phyloP scores from a whole-genome alignment of 1,284 basidiomycete genomes.

The Coniferiporia weirii region DNA sequence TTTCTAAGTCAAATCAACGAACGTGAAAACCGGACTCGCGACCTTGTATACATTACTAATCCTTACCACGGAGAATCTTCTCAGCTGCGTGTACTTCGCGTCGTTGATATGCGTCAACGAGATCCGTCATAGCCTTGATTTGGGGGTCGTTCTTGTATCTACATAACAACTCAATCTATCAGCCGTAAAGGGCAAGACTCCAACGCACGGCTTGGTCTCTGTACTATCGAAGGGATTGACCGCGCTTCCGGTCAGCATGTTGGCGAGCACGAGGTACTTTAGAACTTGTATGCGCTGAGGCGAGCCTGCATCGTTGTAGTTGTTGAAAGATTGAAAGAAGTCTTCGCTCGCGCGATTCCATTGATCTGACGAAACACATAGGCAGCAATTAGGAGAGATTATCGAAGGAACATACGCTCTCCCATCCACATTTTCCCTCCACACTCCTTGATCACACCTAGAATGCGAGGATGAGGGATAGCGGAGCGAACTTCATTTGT shows the following conservation, averaged over 20 bases:
- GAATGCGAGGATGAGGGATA: conserved; percentile 96
- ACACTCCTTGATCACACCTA: conserved; percentile 98
- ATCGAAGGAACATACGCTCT: conserved; percentile 64
- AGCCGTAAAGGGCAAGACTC: background rate
- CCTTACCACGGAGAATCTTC: conserved; percentile 81
- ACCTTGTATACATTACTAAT: background rate
- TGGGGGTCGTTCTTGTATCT: conserved; percentile 96
- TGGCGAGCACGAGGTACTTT: conserved; percentile 96
- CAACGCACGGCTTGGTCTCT: conserved; percentile 90
- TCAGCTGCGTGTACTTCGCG: conserved; percentile 96
- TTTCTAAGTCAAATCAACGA: conserved; percentile 49
- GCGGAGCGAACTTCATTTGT: conserved; percentile 91
- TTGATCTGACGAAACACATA: conserved; percentile 36
- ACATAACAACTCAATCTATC: background rate
- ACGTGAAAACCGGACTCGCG: no score
- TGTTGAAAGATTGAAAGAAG: conserved; percentile 98
- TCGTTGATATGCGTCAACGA: conserved; percentile 94
- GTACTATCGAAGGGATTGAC: conserved; percentile 99
- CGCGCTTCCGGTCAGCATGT: conserved; percentile 97
- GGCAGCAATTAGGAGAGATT: background rate
- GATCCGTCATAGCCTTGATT: conserved; percentile 96
- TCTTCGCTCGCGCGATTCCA: conserved; percentile 97
- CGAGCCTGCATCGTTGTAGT: conserved; percentile 97
- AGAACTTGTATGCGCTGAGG: conserved; percentile 96
- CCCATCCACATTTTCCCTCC: conserved; percentile 99